A percentile compares a stretch with the other conserved stretches of the same genome.
Conservation (phyloP, 768 basidiomycete genomes). For the Candolleomyces aberdarensis region DNA sequence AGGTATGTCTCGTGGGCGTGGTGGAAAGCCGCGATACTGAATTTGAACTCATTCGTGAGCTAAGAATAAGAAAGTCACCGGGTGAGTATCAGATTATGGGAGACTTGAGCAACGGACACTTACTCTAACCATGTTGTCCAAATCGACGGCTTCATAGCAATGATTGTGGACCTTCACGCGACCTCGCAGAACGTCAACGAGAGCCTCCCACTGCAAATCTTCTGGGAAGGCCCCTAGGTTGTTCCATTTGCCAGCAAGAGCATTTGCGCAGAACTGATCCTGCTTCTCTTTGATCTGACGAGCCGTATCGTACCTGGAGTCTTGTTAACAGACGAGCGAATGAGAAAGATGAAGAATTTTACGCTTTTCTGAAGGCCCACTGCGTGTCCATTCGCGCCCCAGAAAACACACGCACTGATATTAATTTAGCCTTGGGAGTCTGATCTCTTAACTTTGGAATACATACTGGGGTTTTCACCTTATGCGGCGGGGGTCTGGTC, state of each 20-base stretch:
- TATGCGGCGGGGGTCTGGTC: not conserved
- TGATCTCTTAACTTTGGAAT: conserved; percentile 5
- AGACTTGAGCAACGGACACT: conserved; percentile 3
- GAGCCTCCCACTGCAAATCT: conserved; percentile 68
- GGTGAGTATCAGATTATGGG: not conserved
- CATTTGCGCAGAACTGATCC: conserved; percentile 59
- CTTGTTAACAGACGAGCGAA: conserved; percentile 24
- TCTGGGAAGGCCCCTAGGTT: conserved; percentile 58
- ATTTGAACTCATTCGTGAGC: conserved; percentile 66
- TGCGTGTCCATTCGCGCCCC: conserved; percentile 61
- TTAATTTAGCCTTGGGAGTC: not conserved
- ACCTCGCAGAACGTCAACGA: conserved; percentile 76
- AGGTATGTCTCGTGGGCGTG: conserved; percentile 81
- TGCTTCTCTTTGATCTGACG: conserved; percentile 59
- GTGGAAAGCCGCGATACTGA: conserved; percentile 73
- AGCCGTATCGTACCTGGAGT: conserved; percentile 55
- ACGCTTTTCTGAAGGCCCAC: conserved; percentile 64
- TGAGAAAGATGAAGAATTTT: conserved; percentile 10
- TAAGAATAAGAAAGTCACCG: conserved; percentile 14
- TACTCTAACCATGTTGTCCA: conserved; percentile 66
- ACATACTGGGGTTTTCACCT: conserved; percentile 58
- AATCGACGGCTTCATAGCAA: conserved; percentile 62
- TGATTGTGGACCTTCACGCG: conserved; percentile 70
- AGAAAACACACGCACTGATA: conserved; percentile 40
- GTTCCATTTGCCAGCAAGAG: conserved; percentile 43